Evolutionary conservation across 495 filamentous ascomycete genomes (phyloP).

Genomic region (Aspergillus heteromorphus): DNA sequence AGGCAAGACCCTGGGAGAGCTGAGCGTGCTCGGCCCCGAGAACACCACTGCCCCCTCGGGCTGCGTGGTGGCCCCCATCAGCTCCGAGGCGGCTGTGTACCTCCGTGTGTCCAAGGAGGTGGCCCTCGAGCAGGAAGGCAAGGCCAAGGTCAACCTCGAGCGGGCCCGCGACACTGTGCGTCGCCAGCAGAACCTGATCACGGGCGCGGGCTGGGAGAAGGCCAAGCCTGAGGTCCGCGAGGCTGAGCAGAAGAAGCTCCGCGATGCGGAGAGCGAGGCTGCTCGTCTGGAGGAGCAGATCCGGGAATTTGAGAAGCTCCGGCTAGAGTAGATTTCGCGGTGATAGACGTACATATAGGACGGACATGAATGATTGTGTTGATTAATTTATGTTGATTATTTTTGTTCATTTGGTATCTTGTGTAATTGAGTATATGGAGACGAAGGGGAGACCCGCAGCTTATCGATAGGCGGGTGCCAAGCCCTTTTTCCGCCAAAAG

Average conservation of each 20-base stretch:
- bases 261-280: slow-evolving; percentile 52
- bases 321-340: slow-evolving; percentile 30
- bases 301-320: slow-evolving; percentile 45
- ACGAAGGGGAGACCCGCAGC: slow-evolving; percentile 6
- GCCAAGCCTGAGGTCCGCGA: slow-evolving; percentile 52
- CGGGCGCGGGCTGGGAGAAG: slow-evolving; percentile 38
- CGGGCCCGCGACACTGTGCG: slow-evolving; percentile 31
- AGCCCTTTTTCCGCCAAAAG: slow-evolving; percentile 23
- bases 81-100: slow-evolving; percentile 61
- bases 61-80: slow-evolving; percentile 66
- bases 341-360: background rate
- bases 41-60: slow-evolving; percentile 54
- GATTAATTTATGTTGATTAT: slow-evolving; percentile 5
- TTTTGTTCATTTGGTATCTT: background rate
- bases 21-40: slow-evolving; percentile 43
- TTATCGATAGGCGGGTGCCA: slow-evolving; percentile 28
- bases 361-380: slow-evolving; percentile 4
- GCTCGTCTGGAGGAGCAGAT: slow-evolving; percentile 51
- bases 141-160: slow-evolving; percentile 52
- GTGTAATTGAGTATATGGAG: background rate
- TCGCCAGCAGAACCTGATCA: slow-evolving; percentile 31
- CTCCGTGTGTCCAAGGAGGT: slow-evolving; percentile 65
- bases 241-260: slow-evolving; percentile 53
- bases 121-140: slow-evolving; percentile 58
- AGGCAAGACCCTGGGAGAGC: slow-evolving; percentile 54